Base-by-base conservation (phyloP, 768 basidiomycete species). In the Lentinula aciculospora region DNA sequence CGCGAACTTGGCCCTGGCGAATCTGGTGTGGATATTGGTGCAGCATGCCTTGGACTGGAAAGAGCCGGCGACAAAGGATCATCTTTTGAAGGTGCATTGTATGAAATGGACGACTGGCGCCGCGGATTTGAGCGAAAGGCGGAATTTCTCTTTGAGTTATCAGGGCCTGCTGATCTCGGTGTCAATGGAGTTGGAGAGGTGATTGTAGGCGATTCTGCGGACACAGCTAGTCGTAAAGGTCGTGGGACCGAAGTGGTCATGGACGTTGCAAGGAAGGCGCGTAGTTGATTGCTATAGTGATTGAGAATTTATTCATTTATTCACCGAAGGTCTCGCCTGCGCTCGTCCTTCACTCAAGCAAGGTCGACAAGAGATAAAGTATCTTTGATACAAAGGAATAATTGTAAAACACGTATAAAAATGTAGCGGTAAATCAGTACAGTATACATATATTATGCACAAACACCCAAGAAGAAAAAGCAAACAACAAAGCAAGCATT, bases 31-130 rank as follows among this genome's bases (percentile, higher is more conserved):
- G 48, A 17, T n/a, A 48, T 48, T 34, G 44, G 44, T 13, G 51
- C n/a, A n/a, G 49, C 45, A 51, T 58, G 49, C 5, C 62, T 57
- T 23, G 61, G 59, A 15, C 58, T 60, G 2, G 51, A 49, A 7
- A 62, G 58, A 29, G 63, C 54, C 39, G 58, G 55, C 4, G 59
- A 60, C 1, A 60, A 57, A 8, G 68, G 56, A 34, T 69, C 63
- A n/a, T 67, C 64, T 34, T 65, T 67, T 15, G 75, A 66, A 42
- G 66, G 64, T 56, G 73, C 66, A 60, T 72, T 70, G 59, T 84
- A 84, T 2, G 79, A 79, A 45, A 85, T 84, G 1, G 82, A 80
- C 12, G 82, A 81, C 62, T 81, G 78, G 36, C 80, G 72, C 36
- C 78, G 74, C 8, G 69, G 48, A 19, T 53, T 40, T 47, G 46